These are phyloP conservation scores for Serendipita indica DNA, from an alignment of 768 basidiomycete species.

Conservation along the genomic window DNA sequence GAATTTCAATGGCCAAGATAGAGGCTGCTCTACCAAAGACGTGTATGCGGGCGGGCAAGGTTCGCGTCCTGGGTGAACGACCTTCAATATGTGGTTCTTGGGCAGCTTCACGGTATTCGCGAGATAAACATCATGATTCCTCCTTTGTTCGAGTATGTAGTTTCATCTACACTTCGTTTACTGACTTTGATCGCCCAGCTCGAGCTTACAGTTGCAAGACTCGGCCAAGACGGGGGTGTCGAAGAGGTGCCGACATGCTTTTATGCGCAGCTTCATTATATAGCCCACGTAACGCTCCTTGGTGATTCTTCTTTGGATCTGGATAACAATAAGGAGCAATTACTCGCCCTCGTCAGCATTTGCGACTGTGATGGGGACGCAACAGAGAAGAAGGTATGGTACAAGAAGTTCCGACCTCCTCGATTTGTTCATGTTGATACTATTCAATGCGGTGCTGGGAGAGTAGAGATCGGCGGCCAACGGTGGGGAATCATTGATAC, in stretches of 20 bases:
- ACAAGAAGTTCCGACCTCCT: neutral
- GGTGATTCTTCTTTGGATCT: neutral
- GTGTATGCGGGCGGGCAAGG: neutral
- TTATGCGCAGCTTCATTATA: neutral
- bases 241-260: neutral
- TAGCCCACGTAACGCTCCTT: neutral
- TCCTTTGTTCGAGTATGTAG: slow-evolving; percentile 2
- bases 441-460: neutral
- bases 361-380: neutral
- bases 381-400: neutral
- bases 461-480: too few species aligned
- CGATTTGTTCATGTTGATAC: neutral
- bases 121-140: neutral
- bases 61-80: neutral
- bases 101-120: neutral
- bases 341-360: neutral
- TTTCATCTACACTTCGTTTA: neutral
- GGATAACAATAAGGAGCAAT: neutral
- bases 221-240: neutral
- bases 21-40: neutral
- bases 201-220: neutral
- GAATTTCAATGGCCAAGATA: neutral
- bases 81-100: neutral
- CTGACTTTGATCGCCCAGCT: neutral
- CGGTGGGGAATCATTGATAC: too few species aligned